Conservation (phyloP, 1,284 basidiomycete genomes). For the Boletus semigastroideus region DNA sequence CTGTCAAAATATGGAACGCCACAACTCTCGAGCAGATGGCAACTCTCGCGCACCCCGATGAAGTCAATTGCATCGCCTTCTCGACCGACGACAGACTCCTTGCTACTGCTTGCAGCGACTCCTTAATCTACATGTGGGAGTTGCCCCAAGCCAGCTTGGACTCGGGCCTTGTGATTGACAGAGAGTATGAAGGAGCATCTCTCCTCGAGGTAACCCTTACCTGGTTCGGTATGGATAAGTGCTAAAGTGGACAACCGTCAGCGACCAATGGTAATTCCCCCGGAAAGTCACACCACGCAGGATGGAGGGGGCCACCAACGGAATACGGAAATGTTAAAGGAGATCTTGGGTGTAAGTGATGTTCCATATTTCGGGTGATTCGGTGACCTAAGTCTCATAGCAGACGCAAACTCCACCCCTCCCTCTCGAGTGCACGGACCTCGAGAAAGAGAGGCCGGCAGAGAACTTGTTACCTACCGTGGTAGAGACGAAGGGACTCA, state of each 20-base stretch:
- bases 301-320: conserved; percentile 1
- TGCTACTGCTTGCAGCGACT: conserved; percentile 29
- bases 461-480: conserved; percentile 8
- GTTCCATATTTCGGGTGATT: neutral
- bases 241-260: conserved; percentile 10
- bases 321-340: conserved; percentile 12
- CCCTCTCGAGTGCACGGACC: conserved; percentile 3
- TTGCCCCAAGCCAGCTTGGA: conserved; percentile 29
- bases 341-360: conserved; percentile 20
- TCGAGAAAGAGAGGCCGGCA: conserved; percentile 3
- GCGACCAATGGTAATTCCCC: conserved; percentile 7
- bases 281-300: conserved; percentile 1
- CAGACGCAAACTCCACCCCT: conserved; percentile 14
- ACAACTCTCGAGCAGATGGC: conserved; percentile 28
- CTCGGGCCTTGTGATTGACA: conserved; percentile 29
- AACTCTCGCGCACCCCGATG: conserved; percentile 19
- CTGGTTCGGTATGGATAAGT: neutral
- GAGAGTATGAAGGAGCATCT: conserved; percentile 21
- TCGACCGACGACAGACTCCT: conserved; percentile 27
- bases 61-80: conserved; percentile 27
- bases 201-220: conserved; percentile 25
- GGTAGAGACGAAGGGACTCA: conserved; percentile 7
- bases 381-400: conserved; percentile 2
- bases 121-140: conserved; percentile 28
- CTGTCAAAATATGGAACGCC: conserved; percentile 33